Evolutionary conservation across 768 basidiomycete species (phyloP), one percentile per base, ranked within the genome.

Genomic region (Dacryopinax primogenitus): DNA sequence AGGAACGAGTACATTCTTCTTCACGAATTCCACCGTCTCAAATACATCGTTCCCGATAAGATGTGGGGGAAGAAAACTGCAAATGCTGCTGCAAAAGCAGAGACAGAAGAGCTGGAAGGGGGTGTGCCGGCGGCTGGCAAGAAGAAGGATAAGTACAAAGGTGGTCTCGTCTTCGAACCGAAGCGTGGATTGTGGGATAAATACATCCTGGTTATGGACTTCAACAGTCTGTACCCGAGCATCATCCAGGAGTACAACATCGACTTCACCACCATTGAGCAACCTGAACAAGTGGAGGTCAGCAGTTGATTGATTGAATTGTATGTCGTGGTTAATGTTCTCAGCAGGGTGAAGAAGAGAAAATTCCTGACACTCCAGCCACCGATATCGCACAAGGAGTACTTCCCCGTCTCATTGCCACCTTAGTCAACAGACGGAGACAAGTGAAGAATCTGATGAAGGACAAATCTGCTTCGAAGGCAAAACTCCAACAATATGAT

Each of bases 171-270:
- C 21, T 93, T 99, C 68, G 91, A 96, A 66, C 96, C 96, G 1
- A 94, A 96, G 77, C 81, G 90, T 64, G 92, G 94, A 12, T 78
- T 99, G 39, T 98, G 92, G 90, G 96, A 98, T 78, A 94, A 86
- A 70, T 96, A 81, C 73, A 89, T 98, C 75, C 82, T 99, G 18
- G 96, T 99, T 75, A 99, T 99, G 96, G 96, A 99, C 75, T 99
- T 98, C 85, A 99, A 99, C 76, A 96, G 93, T 67, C 80, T 99
- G 65, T 99, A 99, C 73, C 96, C 96, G 4, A 93, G 90, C 74
- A 99, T 99, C 78, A 99, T 99, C 61, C 96, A 98, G 72, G 96
- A 99, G 79, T 99, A 90, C 73, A 98, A 99, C 74, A 98, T 99
- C 69, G 96, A 98, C 76, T 98, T 98, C 71, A 98, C 96, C 11